phyloP scores from a whole-genome alignment of 345 rosid species.

The Sapria himalayana region DNA sequence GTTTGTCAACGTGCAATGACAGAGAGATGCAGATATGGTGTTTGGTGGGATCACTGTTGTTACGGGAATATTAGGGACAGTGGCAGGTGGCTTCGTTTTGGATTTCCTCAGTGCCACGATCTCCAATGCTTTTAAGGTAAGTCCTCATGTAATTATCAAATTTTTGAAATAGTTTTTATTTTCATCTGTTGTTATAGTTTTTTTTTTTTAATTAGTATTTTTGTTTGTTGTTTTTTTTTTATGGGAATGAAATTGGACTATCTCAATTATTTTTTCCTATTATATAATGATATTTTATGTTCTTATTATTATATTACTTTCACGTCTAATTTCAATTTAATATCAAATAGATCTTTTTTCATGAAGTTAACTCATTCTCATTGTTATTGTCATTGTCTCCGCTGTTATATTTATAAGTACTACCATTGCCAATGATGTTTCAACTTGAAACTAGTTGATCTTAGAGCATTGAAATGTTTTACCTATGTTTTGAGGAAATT shows the following conservation, averaged over 20 bases:
- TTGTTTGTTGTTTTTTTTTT: background rate
- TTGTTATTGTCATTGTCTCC: too few relatives aligned
- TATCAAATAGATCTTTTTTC: too few relatives aligned
- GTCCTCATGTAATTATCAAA: conserved; percentile 3
- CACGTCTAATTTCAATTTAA: too few relatives aligned
- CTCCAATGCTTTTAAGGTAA: conserved; percentile 86
- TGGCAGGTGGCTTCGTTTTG: conserved; percentile 55
- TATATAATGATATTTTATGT: too few relatives aligned
- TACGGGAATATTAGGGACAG: conserved; percentile 66
- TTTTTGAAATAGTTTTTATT: background rate
- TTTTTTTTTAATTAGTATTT: background rate
- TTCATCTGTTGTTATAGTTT: background rate
- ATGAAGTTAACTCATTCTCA: too few relatives aligned
- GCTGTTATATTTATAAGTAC: too few relatives aligned
- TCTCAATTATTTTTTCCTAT: background rate
- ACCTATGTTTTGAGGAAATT: too few relatives aligned
- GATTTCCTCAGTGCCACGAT: conserved; percentile 55
- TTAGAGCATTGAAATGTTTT: too few relatives aligned
- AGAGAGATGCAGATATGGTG: conserved; percentile 70
- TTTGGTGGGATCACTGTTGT: conserved; percentile 81
- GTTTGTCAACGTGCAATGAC: conserved; percentile 10
- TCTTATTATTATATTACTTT: too few relatives aligned
- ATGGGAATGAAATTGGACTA: background rate
- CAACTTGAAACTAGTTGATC: too few relatives aligned
- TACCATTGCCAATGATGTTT: too few relatives aligned